Evolutionary conservation across 2,329 filamentous ascomycete genomes (phyloP), one percentile per base, ranked within the genome.

Genomic region (Trichoderma aggressivum): DNA sequence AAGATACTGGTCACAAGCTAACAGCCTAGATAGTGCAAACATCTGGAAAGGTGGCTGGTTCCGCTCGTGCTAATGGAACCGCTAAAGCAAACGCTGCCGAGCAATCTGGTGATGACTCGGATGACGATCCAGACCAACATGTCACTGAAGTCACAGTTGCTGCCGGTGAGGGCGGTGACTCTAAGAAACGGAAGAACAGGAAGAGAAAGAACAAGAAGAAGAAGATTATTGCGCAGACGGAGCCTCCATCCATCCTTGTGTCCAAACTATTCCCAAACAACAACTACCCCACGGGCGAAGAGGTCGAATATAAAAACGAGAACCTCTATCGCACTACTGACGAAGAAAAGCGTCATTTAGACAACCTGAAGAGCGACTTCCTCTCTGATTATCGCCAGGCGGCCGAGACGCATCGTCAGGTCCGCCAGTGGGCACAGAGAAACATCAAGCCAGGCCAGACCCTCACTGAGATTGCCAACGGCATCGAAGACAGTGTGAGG

Each of bases 311-410:
- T 81, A 82, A 85, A 73, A 86, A 93, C 78, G 92, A 95, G 75
- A 96, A 96, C 80, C 81, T 86, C 53, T 93, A 90, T 80, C 89
- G 94, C 71, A 96, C 92, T 4, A 97, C 93, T 14, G 90, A 86
- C 80, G 93, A 95, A 81, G 94, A 97, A 85, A 94, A 94, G 84
- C 88, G 93, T 67, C 89, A 95, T 77, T 86, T 94, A 68, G 92
- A 94, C 80, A 92, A 92, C 21, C 12, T 70, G 3, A 53, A 94
- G 80, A 90, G 88, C 75, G 90, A 93, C 75, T 93, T 92, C 82
- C 82, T 94, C 61, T 86, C 86, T 70, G 92, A 94, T 76, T 94
- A 94, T 79, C 89, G 92, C 73, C 87, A 93, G 72, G 92, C 87
- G 63, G 91, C 92, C 16, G 92, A 94, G 80, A 88, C 92, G 16